Percentiles rank a stretch among this genome's conserved stretches.
Conservation (phyloP, 2,329 filamentous ascomycete species). For the Kalaharituber pfeilii region DNA sequence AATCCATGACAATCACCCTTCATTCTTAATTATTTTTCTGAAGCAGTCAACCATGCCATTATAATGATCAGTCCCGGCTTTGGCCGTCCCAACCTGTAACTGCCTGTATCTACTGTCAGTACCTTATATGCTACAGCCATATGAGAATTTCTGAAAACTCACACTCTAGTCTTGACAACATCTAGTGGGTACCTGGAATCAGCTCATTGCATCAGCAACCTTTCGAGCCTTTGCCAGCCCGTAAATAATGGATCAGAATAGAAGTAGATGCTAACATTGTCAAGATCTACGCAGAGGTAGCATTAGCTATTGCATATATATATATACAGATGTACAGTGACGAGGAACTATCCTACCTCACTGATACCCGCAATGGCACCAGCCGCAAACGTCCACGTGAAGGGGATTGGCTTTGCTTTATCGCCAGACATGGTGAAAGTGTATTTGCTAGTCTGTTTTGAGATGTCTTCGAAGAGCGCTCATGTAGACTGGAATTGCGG, state of each 20-base stretch:
- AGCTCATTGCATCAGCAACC: too few relatives aligned
- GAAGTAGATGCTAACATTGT: constrained; percentile 47
- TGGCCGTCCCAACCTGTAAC: constrained; percentile 56
- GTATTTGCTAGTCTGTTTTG: too few relatives aligned
- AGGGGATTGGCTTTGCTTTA: constrained; percentile 75
- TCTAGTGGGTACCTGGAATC: too few relatives aligned
- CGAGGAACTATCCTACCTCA: constrained; percentile 62
- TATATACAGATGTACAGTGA: neutral
- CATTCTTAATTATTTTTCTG: constrained; percentile 85
- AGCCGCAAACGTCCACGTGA: constrained; percentile 87
- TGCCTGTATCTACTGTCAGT: constrained; percentile 41
- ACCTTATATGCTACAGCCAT: neutral
- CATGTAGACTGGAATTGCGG: too few relatives aligned
- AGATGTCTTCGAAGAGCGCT: too few relatives aligned
- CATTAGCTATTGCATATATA: neutral
- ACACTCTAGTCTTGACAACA: constrained; percentile 96
- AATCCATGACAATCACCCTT: constrained; percentile 52
- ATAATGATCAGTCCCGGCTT: constrained; percentile 61
- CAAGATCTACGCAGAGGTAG: constrained; percentile 45
- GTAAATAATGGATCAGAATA: too few relatives aligned
- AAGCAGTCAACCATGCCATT: constrained; percentile 98
- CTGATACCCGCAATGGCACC: constrained; percentile 95
- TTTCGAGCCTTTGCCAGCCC: too few relatives aligned
- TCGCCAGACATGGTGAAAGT: constrained; percentile 22
- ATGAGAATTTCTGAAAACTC: constrained; percentile 31